Base-by-base conservation (phyloP, 1,139 yeast species). In the Diutina mesorugosa region DNA sequence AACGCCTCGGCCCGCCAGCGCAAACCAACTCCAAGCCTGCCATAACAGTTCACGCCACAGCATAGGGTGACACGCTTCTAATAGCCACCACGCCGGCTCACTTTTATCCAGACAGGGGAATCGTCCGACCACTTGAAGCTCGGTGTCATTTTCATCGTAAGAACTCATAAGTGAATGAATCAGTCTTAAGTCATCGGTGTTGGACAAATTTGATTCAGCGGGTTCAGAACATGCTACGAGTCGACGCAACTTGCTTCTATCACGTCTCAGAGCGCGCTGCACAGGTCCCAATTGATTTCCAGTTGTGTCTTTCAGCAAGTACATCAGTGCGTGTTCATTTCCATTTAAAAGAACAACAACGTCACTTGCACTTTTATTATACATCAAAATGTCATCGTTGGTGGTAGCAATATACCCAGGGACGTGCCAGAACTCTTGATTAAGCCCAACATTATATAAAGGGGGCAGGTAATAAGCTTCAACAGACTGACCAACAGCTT, bases 1-100 rank as follows among this genome's bases (percentile, higher is more conserved):
- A 6, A 21, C 45, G 14, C 50, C 56, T 3, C 18, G 26, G 5
- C 96, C 96, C 2, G 95, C 95, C 45, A 89, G 81, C 1, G 93
- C 91, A 85, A 90, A 86, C 90, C 93, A 87, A 47, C 86, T 76
- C 59, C 87, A 77, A 0, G 91, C 90, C 59, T 82, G 80, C 84
- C 90, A 84, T 0, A 85, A 72, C 56, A 79, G 76, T 63, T 85
- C 89, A 53, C 77, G 72, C 83, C 90, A 80, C 1, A 89, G 77
- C 29, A 79, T 66, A 1, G 85, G 76, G 58, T 81, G 85, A 1
- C 80, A 73, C 1, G 76, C 73, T 4, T 67, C 63, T 1, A 66
- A 64, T 3, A 65, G 58, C 82, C 82, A 78, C 82, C 82, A 79
- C 18, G 63, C 60, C 1, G 77, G 77, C 59, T 69, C 79, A 41